phyloP scores from a whole-genome alignment of 2,329 filamentous ascomycete species.

The Ampelomyces quisqualis region DNA sequence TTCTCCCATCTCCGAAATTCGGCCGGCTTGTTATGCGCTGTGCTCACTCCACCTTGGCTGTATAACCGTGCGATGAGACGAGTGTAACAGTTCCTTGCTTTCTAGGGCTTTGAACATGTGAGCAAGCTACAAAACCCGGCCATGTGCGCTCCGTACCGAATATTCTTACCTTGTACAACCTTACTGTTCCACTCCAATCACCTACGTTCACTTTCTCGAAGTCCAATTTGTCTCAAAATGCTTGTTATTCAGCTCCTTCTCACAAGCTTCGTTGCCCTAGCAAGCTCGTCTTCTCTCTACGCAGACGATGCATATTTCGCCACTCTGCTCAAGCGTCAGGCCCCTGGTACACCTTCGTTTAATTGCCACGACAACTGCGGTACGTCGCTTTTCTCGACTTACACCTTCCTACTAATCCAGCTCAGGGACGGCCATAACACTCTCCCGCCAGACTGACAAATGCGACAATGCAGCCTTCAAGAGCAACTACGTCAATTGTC shows the following conservation, averaged over 20 bases:
- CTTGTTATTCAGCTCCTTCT: constrained; percentile 13
- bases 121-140: constrained; percentile 15
- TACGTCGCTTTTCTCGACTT: constrained; percentile 27
- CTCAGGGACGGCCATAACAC: constrained; percentile 36
- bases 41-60: constrained; percentile 4
- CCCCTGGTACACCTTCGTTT: constrained; percentile 48
- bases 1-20: constrained; percentile 30
- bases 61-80: too few species aligned
- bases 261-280: constrained; percentile 14
- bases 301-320: constrained; percentile 17
- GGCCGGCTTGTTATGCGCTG: constrained; percentile 12
- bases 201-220: constrained; percentile 4
- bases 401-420: constrained; percentile 12
- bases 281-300: constrained; percentile 10
- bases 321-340: constrained; percentile 48
- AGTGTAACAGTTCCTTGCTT: too few species aligned
- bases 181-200: background rate
- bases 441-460: constrained; percentile 39
- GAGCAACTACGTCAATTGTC: constrained; percentile 48
- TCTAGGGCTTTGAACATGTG: too few species aligned
- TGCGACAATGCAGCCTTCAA: constrained; percentile 48
- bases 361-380: constrained; percentile 56
- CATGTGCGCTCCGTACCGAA: background rate
- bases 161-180: background rate
- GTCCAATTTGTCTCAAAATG: constrained; percentile 10